Conservation (phyloP, 2,329 filamentous ascomycete species). For the Pezicula radicicola region DNA sequence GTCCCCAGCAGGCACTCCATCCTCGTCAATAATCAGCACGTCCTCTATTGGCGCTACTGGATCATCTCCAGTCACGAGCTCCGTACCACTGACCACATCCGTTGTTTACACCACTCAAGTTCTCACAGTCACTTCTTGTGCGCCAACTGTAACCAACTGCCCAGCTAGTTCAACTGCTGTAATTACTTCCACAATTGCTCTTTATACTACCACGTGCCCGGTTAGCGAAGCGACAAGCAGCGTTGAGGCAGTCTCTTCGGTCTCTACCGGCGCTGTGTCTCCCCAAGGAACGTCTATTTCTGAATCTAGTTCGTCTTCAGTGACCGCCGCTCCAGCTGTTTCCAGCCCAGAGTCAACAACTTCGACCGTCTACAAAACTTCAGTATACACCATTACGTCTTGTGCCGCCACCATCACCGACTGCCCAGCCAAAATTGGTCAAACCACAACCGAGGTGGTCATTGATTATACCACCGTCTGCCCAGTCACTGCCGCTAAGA, state of each 20-base stretch:
- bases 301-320: too few relatives aligned
- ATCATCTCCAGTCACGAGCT: background rate
- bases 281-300: too few relatives aligned
- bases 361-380: constrained; percentile 18
- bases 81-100: background rate
- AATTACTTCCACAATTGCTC: constrained; percentile 35
- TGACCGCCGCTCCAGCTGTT: background rate
- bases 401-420: constrained; percentile 19
- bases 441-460: constrained; percentile 18
- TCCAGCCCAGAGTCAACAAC: constrained; percentile 3
- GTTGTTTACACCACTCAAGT: constrained; percentile 1
- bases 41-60: too few relatives aligned
- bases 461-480: constrained; percentile 19
- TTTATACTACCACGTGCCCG: constrained; percentile 43
- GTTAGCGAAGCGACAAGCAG: constrained; percentile 19
- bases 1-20: background rate
- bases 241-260: background rate
- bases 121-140: constrained; percentile 17
- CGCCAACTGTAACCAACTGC: constrained; percentile 16
- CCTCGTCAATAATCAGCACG: too few relatives aligned
- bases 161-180: constrained; percentile 24
- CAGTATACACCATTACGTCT: constrained; percentile 18
- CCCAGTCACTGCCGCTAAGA: constrained; percentile 6
- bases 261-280: too few relatives aligned
- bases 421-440: constrained; percentile 14